A percentile compares a stretch with the other conserved stretches of the same genome.
These are phyloP conservation scores for Amanita pallidorosea DNA, from an alignment of 768 basidiomycete genomes.

Conservation along the genomic window DNA sequence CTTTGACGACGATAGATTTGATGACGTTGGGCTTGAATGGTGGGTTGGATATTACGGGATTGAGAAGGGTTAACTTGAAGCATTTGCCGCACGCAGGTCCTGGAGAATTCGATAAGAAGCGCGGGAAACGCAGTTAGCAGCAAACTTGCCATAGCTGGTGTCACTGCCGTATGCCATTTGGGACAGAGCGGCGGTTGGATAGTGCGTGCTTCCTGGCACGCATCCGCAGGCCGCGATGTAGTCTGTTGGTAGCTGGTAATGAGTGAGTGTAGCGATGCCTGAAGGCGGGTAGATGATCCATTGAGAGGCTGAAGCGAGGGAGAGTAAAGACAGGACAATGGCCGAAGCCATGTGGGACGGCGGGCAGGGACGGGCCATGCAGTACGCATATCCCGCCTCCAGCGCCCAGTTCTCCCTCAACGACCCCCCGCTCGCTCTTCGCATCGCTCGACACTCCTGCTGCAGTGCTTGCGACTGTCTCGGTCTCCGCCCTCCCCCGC, in stretches of 20 bases:
- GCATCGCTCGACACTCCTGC: conserved; percentile 74
- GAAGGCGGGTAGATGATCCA: conserved; percentile 58
- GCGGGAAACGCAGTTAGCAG: not conserved
- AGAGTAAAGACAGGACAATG: conserved; percentile 10
- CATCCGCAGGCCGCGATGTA: conserved; percentile 74
- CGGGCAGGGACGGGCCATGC: conserved; percentile 30
- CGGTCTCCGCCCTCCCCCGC: conserved; percentile 58
- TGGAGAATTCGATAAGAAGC: conserved; percentile 9
- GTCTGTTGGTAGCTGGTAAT: conserved; percentile 47
- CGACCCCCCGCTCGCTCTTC: conserved; percentile 45
- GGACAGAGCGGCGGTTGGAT: conserved; percentile 72
- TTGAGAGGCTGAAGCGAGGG: conserved; percentile 10
- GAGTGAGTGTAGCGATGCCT: conserved; percentile 71
- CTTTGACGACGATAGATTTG: conserved; percentile 61
- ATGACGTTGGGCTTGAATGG: conserved; percentile 55
- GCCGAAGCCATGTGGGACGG: conserved; percentile 4
- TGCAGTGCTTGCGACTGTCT: conserved; percentile 63
- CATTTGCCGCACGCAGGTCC: conserved; percentile 71
- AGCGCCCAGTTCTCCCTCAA: conserved; percentile 37
- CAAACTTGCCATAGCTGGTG: conserved; percentile 40
- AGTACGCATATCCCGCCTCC: conserved; percentile 57
- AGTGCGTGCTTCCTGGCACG: conserved; percentile 51
- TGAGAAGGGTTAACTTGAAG: conserved; percentile 66
- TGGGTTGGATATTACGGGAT: conserved; percentile 55
- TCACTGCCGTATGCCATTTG: conserved; percentile 76